Evolutionary conservation across 805 yeast genomes (phyloP), one percentile per base, ranked within the genome.

Genomic region (Starmerella floricola): DNA sequence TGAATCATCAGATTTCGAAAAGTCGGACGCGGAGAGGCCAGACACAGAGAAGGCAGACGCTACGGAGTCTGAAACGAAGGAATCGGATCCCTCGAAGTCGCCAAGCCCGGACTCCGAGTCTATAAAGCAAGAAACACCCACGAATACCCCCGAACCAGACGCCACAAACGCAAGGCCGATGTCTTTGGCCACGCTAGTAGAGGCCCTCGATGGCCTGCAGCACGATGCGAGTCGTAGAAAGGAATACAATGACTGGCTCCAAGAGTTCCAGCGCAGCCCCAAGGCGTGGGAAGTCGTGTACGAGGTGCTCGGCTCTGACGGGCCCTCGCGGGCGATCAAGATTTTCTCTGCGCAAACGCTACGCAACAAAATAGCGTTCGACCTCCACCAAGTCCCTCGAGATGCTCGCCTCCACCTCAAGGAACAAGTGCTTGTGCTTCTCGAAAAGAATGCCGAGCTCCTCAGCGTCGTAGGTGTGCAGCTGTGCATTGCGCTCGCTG

Each of bases 341-440:
- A 67, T 91, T 54, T 91, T 93, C 64, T 79, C 88, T 13, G 80
- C 96, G 0, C 98, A 93, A 59, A 91, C 98, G 0, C 63, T 91
- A 47, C 68, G 95, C 48, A 78, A 87, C 34, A 87, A 79, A 54
- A 72, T 85, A 39, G 80, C 82, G 11, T 87, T 83, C 59, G 97
- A 91, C 61, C 66, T 88, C 50, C 66, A 71, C 40, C 97, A 91
- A 61, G 62, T 91, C 4, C 82, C 85, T 0, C 66, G 62, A 19
- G 71, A 68, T 4, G 66, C 75, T n/a, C 61, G 76, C 39, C 52
- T 62, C 15, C 72, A 69, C n/a, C 68, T 91, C 45, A 83, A 85
- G 55, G 72, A 74, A 42, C 73, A 86, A 1, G 56, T 87, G 36
- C 62, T 91, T 23, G 64, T 68, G 10, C 65, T 84, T 35, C 58